A percentile compares a stretch with the other conserved stretches of the same genome.
Evolutionary conservation across 805 yeast species (phyloP).

Genomic region (Nakazawaea wickerhamii): DNA sequence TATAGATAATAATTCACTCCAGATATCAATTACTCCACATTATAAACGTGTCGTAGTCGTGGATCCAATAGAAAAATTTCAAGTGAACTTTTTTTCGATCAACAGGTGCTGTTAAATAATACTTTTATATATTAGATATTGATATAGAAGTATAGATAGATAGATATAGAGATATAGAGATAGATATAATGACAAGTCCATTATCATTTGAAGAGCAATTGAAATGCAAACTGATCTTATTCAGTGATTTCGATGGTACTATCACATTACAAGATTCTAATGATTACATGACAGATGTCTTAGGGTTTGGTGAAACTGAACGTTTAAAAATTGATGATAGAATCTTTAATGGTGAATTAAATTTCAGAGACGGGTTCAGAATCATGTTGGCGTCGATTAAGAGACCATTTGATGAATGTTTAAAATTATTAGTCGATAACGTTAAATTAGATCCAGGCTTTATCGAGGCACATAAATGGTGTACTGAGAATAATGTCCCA

Average conservation of each 20-base stretch:
- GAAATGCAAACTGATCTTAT: slow-evolving; percentile 64
- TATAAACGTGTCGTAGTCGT: no score
- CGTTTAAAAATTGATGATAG: slow-evolving; percentile 66
- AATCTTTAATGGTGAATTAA: slow-evolving; percentile 60
- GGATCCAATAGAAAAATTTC: no score
- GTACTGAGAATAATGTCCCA: slow-evolving; percentile 65
- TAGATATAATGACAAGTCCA: background rate
- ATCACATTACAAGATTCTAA: slow-evolving; percentile 94
- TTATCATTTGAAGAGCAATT: slow-evolving; percentile 8
- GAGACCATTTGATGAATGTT: slow-evolving; percentile 77
- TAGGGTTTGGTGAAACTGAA: slow-evolving; percentile 75
- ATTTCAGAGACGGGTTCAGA: slow-evolving; percentile 79
- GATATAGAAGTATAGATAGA: background rate
- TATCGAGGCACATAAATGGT: slow-evolving; percentile 74
- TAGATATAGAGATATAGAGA: background rate
- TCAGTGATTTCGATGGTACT: slow-evolving; percentile 98
- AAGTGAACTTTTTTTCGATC: no score
- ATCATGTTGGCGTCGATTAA: slow-evolving; percentile 77
- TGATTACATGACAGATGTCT: slow-evolving; percentile 81
- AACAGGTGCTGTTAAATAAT: background rate
- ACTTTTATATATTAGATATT: background rate
- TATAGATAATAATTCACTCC: no score
- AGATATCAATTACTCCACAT: no score
- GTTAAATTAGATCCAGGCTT: slow-evolving; percentile 89
- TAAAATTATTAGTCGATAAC: slow-evolving; percentile 59